Base-by-base conservation (phyloP, 768 basidiomycete species). In the Psilocybe sp. region DNA sequence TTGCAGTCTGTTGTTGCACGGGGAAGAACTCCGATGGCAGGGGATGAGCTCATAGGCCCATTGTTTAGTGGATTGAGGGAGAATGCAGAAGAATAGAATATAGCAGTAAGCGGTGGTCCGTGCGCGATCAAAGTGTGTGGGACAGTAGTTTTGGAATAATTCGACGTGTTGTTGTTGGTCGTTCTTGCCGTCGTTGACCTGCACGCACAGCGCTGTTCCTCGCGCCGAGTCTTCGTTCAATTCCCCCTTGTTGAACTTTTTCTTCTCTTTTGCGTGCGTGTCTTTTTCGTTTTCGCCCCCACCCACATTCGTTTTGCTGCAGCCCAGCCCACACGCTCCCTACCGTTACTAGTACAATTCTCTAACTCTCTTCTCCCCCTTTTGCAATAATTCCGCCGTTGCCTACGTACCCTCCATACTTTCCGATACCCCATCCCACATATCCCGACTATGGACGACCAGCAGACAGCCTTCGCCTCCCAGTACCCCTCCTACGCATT, bases 401-500 rank as follows among this genome's bases (percentile, higher is more conserved):
- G 71, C 70, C 72, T 70, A 62, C 70, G 65, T 73, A 69, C 65
- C 70, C 64, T 73, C 71, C 65, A 69, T 70, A 71, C 43, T 68
- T 57, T 54, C 56, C 61, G 63, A 58, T 60, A 46, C 51, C 57
- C 51, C 52, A 46, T 56, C 53, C 64, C 48, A 50, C 56, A 59
- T 64, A 56, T 65, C 67, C 47, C 65, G 58, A 53, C 70, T 57
- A 85, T 89, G 88, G 86, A 87, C 75, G 86, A 89, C 77, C 61
- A 79, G 47, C 85, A 88, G 69, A 74, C 85, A 66, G 77, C 77
- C 44, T 88, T 87, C 66, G 80, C 81, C 31, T 68, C 73, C 47
- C 85, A 84, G 61, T 89, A 90, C 67, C 77, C 79, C 55, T 66
- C 77, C 54, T 90, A 87, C 79, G 73, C 69, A 51, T 87, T 91